Evolutionary conservation across 2,329 filamentous ascomycete genomes (phyloP).

Genomic region (Chaetomiaceae sp.): DNA sequence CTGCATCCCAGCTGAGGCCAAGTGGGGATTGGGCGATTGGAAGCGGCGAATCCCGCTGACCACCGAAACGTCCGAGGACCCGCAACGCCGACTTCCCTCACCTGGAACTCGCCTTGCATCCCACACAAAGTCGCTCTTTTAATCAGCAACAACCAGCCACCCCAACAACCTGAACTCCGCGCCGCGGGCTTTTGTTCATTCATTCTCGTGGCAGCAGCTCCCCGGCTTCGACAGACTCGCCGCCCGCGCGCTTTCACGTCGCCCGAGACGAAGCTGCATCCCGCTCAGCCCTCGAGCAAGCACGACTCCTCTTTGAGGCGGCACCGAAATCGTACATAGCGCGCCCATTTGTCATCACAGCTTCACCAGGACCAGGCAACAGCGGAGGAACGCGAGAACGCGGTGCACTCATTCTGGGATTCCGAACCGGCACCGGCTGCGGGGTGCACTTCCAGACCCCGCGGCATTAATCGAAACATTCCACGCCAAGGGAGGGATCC

Average conservation of each 20-base stretch:
- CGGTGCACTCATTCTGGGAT: no score
- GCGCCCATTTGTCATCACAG: no score
- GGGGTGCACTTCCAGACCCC: not conserved
- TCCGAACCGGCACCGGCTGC: not conserved
- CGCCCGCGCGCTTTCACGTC: not conserved
- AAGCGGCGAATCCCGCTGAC: slow-evolving; percentile 5
- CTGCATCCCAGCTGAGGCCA: not conserved
- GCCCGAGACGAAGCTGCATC: not conserved
- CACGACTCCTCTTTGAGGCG: not conserved
- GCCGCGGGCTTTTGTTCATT: not conserved
- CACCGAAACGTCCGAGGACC: slow-evolving; percentile 4
- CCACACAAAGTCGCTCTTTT: not conserved
- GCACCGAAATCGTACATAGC: not conserved
- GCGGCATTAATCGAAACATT: not conserved
- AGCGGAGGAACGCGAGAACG: no score
- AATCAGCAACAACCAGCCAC: not conserved
- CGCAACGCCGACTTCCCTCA: not conserved
- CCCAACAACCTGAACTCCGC: not conserved
- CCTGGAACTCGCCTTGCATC: not conserved
- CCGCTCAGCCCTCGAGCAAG: not conserved
- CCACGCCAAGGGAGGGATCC: not conserved
- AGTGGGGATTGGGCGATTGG: not conserved
- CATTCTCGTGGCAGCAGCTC: not conserved
- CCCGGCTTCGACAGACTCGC: not conserved
- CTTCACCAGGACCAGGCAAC: no score